Percentiles rank a stretch among this genome's conserved stretches.
These are phyloP conservation scores for Russula vinacea DNA, from an alignment of 768 basidiomycete species.

Conservation along the genomic window DNA sequence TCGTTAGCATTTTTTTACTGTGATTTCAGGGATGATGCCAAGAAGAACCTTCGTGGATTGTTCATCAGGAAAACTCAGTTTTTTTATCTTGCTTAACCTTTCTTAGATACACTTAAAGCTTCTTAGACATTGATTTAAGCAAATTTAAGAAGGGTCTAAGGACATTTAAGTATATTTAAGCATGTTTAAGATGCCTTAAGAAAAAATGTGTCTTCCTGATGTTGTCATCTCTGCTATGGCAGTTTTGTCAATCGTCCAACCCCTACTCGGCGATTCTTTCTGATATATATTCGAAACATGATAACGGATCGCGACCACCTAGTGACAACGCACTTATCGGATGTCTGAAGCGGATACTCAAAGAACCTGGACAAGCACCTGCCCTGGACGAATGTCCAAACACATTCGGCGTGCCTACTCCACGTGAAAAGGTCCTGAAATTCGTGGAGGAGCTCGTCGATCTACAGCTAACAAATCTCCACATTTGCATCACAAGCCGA, in stretches of 20 bases:
- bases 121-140: no score
- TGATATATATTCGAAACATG: background rate
- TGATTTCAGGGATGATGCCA: background rate
- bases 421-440: background rate
- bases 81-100: no score
- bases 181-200: no score
- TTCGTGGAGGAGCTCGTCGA: background rate
- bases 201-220: no score
- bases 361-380: background rate
- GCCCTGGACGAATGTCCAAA: slow-evolving; percentile 8
- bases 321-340: background rate
- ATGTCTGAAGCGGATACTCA: background rate
- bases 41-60: background rate
- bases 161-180: no score
- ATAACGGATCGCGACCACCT: background rate
- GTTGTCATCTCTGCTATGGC: background rate
- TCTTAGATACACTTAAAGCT: no score
- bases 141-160: no score
- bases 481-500: slow-evolving; percentile 1
- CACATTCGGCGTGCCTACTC: background rate
- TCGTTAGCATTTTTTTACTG: background rate
- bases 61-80: no score
- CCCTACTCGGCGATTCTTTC: background rate
- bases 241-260: background rate
- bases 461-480: background rate